phyloP scores from a whole-genome alignment of 2,329 filamentous ascomycete genomes.

The Monilinia aucupariae region DNA sequence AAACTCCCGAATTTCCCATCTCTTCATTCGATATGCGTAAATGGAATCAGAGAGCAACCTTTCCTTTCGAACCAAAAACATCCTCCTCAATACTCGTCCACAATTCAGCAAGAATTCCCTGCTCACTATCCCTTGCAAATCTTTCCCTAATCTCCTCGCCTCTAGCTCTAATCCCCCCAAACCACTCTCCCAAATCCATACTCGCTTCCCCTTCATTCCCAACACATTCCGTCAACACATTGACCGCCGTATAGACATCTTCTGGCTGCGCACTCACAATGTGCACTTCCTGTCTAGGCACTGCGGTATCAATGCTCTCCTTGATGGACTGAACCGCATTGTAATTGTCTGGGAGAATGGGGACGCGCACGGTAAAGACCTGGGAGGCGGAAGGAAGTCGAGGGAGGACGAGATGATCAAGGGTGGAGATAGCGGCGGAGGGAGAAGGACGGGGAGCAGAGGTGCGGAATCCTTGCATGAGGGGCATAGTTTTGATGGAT shows the following conservation, averaged over 20 bases:
- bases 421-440: conserved; percentile 30
- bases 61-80: conserved; percentile 32
- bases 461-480: conserved; percentile 60
- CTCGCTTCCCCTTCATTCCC: conserved; percentile 35
- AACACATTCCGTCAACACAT: conserved; percentile 52
- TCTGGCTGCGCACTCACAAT: conserved; percentile 55
- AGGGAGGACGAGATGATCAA: conserved; percentile 50
- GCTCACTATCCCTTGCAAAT: conserved; percentile 34
- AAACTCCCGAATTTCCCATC: neutral
- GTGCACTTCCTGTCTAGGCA: conserved; percentile 44
- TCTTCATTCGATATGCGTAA: neutral
- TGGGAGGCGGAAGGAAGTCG: conserved; percentile 35
- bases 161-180: neutral
- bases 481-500: conserved; percentile 44
- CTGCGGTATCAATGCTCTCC: conserved; percentile 41
- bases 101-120: conserved; percentile 49
- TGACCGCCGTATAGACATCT: conserved; percentile 41
- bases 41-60: neutral
- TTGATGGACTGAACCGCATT: neutral
- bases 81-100: conserved; percentile 55
- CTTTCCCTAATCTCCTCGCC: neutral
- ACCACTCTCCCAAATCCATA: conserved; percentile 7
- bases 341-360: conserved; percentile 54
- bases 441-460: conserved; percentile 39
- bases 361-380: conserved; percentile 43